Evolutionary conservation across 1,284 basidiomycete genomes (phyloP), one percentile per base, ranked within the genome.

Genomic region (Tylopilus sp.): DNA sequence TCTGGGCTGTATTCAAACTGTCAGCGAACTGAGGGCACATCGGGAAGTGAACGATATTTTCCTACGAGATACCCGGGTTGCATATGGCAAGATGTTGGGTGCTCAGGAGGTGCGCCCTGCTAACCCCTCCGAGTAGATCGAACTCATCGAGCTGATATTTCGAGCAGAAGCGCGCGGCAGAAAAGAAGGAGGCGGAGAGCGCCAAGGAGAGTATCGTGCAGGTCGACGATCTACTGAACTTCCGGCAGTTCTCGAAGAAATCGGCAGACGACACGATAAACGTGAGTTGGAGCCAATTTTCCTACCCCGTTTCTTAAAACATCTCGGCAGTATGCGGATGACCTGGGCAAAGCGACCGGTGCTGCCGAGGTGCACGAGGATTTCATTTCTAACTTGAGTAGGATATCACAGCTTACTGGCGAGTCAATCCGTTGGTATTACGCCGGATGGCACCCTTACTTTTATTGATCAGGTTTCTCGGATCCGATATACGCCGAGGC

Each of bases 401-500:
- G 92, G 36, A 97, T 99, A 55, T 89, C 95, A 10, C 96, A 99
- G 68, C 82, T 99, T 36, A 99, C 97, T 39, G 89, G 87, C 84
- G 55, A 46, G 49, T 28, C 19, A 15, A 35, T 9, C n/a, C 12
- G 6, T 43, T 37, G 10, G 18, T 41, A 6, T 31, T n/a, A 18
- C 15, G 21, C 16, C 16, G 3, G 35, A 21, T 5, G 16, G 35
- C 48, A 23, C 36, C 54, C 28, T 44, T 56, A 5, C 42, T 33
- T 52, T 25, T 7, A 12, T 28, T 19, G 28, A 15, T 40, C 55
- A 88, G 93, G 95, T 28, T 99, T 99, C 77, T 98, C 95, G 21
- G 97, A 99, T 66, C 92, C 96, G 2, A 93, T 99, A 52, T 99
- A 99, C 62, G 95, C 96, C 6, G 97, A 99, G 68, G 96, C 96